Evolutionary conservation across 2,329 filamentous ascomycete genomes (phyloP).

Genomic region (Colletotrichum tanaceti): DNA sequence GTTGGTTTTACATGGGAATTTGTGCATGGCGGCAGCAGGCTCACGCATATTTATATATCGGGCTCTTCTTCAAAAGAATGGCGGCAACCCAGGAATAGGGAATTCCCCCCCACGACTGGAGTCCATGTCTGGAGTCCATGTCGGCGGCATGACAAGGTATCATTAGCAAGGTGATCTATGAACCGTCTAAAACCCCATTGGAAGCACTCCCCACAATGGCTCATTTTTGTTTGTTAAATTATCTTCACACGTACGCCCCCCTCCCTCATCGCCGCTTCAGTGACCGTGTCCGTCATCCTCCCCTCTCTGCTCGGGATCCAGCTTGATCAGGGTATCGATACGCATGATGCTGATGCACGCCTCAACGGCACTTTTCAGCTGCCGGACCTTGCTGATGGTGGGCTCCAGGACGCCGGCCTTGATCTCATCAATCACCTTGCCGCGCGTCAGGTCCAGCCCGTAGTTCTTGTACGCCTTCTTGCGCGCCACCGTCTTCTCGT

Average conservation of each 20-base stretch:
- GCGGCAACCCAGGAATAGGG: not conserved
- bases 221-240: constrained; percentile 31
- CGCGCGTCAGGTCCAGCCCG: constrained; percentile 88
- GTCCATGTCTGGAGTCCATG: constrained; percentile 20
- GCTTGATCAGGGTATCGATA: constrained; percentile 97
- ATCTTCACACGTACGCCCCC: not conserved
- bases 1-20: too few relatives aligned
- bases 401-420: constrained; percentile 97
- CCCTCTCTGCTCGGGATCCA: constrained; percentile 88
- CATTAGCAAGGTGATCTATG: constrained; percentile 42
- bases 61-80: constrained; percentile 17
- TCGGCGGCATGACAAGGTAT: constrained; percentile 41
- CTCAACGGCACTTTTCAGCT: constrained; percentile 98
- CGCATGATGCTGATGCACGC: constrained; percentile 99
- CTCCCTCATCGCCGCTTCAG: constrained; percentile 57
- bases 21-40: not conserved
- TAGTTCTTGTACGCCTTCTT: constrained; percentile 99
- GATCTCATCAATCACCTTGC: constrained; percentile 91
- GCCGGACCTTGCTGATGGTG: constrained; percentile 97
- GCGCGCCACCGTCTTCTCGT: constrained; percentile 89
- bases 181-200: constrained; percentile 40
- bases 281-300: constrained; percentile 89
- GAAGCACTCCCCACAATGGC: constrained; percentile 26
- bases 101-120: constrained; percentile 12
- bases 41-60: not conserved